Evolutionary conservation across 176 grass and related monocot species (phyloP), one percentile per base, ranked within the genome.

Genomic region (Alopecurus myosuroides): DNA sequence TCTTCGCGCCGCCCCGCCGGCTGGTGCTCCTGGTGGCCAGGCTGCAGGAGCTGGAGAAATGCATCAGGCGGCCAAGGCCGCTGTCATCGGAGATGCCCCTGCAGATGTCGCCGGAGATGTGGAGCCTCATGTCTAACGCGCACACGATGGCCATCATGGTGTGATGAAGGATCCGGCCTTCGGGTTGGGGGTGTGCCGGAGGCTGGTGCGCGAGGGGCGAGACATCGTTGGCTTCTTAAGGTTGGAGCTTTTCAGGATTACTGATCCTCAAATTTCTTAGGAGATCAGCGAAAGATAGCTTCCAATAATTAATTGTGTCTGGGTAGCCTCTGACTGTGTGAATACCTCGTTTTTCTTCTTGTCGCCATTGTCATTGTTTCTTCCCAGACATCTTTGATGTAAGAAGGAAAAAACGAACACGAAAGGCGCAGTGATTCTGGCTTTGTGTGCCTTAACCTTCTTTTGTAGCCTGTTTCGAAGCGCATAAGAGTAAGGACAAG

Each of bases 1-100:
- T 95, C 56, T 17, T 95, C 34, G 86, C 81, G 86, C 93, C 90
- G 48, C 71, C 76, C 53, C 89, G 93, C 77, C 81, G 93, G 64
- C 80, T 92, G 36, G 90, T 91, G 44, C 35, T 86, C 3, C 81
- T 93, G 45, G 37, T 95, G 42, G 86, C 68, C 15, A 82, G n/a
- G 86, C 82, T 88, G 78, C 90, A 86, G 90, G 40, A 88, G 86
- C 78, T 88, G 70, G 40, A 78, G 52, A 53, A 86, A 34, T 85
- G 73, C 86, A 75, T 92, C 83, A 52, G 69, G 82, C 76, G 86
- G 22, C 86, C 82, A 19, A 28, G 78, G 73, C 37, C 20, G 69
- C 46, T 22, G 66, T 45, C 19, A 3, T 30, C 18, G 31, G 63
- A 36, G 63, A 36, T 66, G 15, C 7, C 19, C 22, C 67, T 5